Base-by-base conservation (phyloP, 148 eudicot species). In the Rhododendron williamsianum region DNA sequence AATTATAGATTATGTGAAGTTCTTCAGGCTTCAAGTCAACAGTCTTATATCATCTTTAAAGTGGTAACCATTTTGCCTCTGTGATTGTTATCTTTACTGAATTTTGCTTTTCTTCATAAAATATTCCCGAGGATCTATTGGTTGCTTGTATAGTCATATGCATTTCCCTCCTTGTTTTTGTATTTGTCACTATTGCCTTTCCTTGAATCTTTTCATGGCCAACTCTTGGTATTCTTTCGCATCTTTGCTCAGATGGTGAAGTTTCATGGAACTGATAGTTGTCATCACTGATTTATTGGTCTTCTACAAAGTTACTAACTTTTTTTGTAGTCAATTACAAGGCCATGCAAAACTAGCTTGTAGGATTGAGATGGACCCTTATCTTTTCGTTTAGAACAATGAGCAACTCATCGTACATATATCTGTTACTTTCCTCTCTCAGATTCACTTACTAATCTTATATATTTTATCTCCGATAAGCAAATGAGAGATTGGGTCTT, bases 21-120 rank as follows among this genome's bases (percentile, higher is more conserved):
- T 91, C 91, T 84, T 91, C 38, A 87, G 91, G 90, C 91, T 91
- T 48, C 93, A 91, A 87, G 95, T 91, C 83, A 91, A 93, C 36
- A 33, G 33, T 71, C n/a, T 21, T 33, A 8, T 23, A 16, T 25
- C 74, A 41, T 63, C 65, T 23, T 65, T 9, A 25, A 65, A 41
- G 30, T 41, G 23, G 43, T 41, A 41, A 41, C 6, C 43, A 41
- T 41, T 41, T 41, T 41, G 43, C 6, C 43, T 41, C 5, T 41
- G 5, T 41, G 6, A 5, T 5, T 5, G 43, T 41, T 41, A 41
- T 41, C 43, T 41, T 41, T 41, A 41, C 43, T 15, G 27, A 27
- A 69, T 27, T 18, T 2, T 45, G 7, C 25, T 38, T 9, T 12
- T 12, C 4, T 35, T 73, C 15, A 25, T 69, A 12, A 36, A 8